Evolutionary conservation across 768 basidiomycete genomes (phyloP), one percentile per base, ranked within the genome.

Genomic region (Ramaria rubella): DNA sequence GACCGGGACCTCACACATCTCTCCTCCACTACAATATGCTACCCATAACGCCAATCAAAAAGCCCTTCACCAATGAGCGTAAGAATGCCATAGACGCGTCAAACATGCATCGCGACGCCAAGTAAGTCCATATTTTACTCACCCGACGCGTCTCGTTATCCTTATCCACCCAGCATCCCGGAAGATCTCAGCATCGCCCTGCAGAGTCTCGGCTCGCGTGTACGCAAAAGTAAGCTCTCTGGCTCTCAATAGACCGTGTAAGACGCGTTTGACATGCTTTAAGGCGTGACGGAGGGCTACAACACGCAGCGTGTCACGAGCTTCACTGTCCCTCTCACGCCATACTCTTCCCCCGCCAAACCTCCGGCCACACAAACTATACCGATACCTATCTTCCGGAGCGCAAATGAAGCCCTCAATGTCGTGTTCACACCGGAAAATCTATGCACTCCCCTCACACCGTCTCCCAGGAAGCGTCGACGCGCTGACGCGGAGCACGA

Each of bases 201-300:
- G 7, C 45, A 50, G 43, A 59, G 46, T 48, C 21, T 59, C n/a
- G 58, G 58, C 9, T 43, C 55, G 12, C 58, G 58, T 5, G 58
- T 59, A n/a, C 58, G 58, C 7, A 55, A 56, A 29, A 59, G 58
- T 59, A 4, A 45, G 54, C 7, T 15, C 24, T 21, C 19, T 43
- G 23, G 43, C n/a, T 43, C 27, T 44, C n/a, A n/a, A 5, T 11
- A 43, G 17, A n/a, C 5, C 21, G 1, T 42, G 5, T 21, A 23
- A 36, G 14, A 30, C 43, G 27, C 36, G 43, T 45, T 33, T 42
- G 27, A 33, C 45, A 43, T 15, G 27, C 29, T 48, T 45, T 38
- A 34, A 59, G 58, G 31, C 53, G 58, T 59, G 23, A 42, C 55
- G 11, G 53, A 55, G 17, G 58, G 58, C 36, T 59, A 59, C 29